These are phyloP conservation scores for Trichosanthes truncata DNA, from an alignment of 306 rosid genomes.

Conservation along the genomic window DNA sequence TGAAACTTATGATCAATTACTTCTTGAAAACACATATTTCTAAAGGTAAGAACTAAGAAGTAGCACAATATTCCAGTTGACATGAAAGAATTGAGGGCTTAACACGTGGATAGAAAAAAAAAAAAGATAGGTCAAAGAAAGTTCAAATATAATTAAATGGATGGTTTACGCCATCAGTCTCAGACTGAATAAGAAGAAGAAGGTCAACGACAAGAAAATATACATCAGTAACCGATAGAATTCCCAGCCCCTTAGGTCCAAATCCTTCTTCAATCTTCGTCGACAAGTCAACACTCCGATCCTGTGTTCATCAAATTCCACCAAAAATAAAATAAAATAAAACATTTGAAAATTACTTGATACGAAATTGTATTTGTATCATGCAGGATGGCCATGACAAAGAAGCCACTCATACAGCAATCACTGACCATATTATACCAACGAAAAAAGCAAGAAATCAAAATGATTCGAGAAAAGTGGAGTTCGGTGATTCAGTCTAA, in stretches of 20 bases:
- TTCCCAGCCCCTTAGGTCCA: slow-evolving; percentile 71
- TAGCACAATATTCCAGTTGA: neutral
- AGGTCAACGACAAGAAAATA: neutral
- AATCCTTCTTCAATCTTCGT: slow-evolving; percentile 73
- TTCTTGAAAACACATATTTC: neutral
- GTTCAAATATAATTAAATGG: neutral
- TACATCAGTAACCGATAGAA: slow-evolving; percentile 67
- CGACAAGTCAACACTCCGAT: slow-evolving; percentile 53
- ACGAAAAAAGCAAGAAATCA: neutral
- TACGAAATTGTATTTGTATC: neutral
- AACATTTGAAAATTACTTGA: neutral
- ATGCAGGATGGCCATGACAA: neutral
- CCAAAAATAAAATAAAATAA: neutral
- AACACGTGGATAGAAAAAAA: neutral
- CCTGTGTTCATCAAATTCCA: slow-evolving; percentile 34
- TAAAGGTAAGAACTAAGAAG: neutral
- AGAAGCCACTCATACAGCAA: neutral
- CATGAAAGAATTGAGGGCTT: neutral
- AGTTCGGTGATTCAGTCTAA: neutral
- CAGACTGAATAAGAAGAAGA: neutral
- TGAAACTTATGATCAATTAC: neutral
- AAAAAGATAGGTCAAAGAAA: neutral
- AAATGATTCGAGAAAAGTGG: neutral
- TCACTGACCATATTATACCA: neutral
- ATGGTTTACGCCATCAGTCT: neutral